Base-by-base conservation (phyloP, 1,284 basidiomycete genomes). In the Melampsora larici-populina region DNA sequence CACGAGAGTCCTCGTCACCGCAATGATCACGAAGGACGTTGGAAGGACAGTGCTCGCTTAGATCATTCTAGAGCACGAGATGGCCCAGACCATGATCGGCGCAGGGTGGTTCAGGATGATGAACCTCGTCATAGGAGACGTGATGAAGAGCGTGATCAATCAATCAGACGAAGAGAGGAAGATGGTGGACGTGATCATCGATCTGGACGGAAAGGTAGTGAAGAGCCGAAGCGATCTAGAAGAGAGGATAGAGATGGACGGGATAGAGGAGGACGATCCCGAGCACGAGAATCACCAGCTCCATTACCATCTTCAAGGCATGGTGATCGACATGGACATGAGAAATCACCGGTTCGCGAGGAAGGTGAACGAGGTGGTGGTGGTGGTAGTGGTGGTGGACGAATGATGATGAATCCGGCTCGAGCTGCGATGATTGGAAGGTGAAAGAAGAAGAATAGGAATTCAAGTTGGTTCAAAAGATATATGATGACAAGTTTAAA, bases 351-450 rank as follows among this genome's bases (percentile, higher is more conserved):
- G 5, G n/a, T 29, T 58, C 55, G 55, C 15, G 26, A 29, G 55
- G 55, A 58, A 29, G 9, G 55, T 24, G 55, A 24, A 24, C 55
- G 55, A 58, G 55, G 26, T 58, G 26, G 55, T 58, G 21, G n/a
- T n/a, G n/a, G n/a, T n/a, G n/a, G n/a, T n/a, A n/a, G 9, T 29
- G 26, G 55, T 58, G 26, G n/a, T n/a, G 26, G 55, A 24, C 55
- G 55, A 58, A 58, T 58, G 55, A 58, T 58, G 36, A 43, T 43
- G 6, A 51, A 43, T 43, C 64, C 36, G 21, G 64, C 64, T 43
- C 36, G 64, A 66, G 64, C 64, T 24, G 40, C 64, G 36, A 43
- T 43, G 49, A 66, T 58, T n/a, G 55, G 55, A 58, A 58, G 55
- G 26, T 58, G 55, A 65, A 43, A 43, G 40, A 11, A 43, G 40